phyloP scores from a whole-genome alignment of 2,329 filamentous ascomycete genomes.

The Sarocladium strictum region DNA sequence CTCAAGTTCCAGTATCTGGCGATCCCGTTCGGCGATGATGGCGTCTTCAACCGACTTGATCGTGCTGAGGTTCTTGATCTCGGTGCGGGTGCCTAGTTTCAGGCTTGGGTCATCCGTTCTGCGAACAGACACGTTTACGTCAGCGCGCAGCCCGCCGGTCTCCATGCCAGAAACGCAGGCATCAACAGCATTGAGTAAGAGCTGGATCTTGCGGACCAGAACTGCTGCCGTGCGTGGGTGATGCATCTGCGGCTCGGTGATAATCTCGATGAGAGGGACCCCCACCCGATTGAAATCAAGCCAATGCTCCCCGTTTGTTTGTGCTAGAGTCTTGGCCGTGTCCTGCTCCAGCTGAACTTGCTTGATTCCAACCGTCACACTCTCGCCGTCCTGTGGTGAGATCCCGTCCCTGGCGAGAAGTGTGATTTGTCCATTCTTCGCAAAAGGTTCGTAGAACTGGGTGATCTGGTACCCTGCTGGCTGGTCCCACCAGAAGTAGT shows the following conservation, averaged over 20 bases:
- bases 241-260: slow-evolving; percentile 84
- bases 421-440: slow-evolving; percentile 64
- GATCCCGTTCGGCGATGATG: slow-evolving; percentile 81
- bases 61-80: slow-evolving; percentile 95
- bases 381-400: slow-evolving; percentile 62
- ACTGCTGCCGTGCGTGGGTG: slow-evolving; percentile 82
- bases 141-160: slow-evolving; percentile 79
- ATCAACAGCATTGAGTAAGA: slow-evolving; percentile 70
- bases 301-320: slow-evolving; percentile 66
- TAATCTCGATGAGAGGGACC: slow-evolving; percentile 88
- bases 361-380: slow-evolving; percentile 74
- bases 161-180: slow-evolving; percentile 92
- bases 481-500: slow-evolving; percentile 99
- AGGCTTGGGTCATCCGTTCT: slow-evolving; percentile 38
- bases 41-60: slow-evolving; percentile 95
- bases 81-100: slow-evolving; percentile 74
- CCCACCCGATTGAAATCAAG: slow-evolving; percentile 94
- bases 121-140: slow-evolving; percentile 90
- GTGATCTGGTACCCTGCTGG: slow-evolving; percentile 96
- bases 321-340: slow-evolving; percentile 85
- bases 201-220: slow-evolving; percentile 82
- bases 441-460: slow-evolving; percentile 78
- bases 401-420: slow-evolving; percentile 75
- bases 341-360: slow-evolving; percentile 98
- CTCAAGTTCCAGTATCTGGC: slow-evolving; percentile 78